Conservation (phyloP, 192 early-diverging fungal species). For the Coemansia sp. region DNA sequence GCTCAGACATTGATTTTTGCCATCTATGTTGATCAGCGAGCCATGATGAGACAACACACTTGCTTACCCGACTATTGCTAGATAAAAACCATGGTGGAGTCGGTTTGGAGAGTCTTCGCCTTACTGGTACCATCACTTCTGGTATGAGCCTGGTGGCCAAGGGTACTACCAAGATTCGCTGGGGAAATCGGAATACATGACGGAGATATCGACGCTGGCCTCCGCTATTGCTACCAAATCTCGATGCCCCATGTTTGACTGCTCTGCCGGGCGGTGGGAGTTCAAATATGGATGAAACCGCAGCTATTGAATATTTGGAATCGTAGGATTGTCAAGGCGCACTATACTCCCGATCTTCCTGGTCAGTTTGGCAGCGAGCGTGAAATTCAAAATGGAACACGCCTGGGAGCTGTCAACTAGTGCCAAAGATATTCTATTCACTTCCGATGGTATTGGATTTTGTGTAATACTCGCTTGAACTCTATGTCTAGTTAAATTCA, state of each 20-base stretch:
- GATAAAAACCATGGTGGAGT: slow-evolving; percentile 54
- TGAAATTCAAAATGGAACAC: slow-evolving; percentile 57
- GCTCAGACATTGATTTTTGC: slow-evolving; percentile 64
- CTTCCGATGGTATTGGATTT: slow-evolving; percentile 42
- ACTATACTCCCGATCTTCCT: slow-evolving; percentile 36
- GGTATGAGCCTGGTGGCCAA: slow-evolving; percentile 79
- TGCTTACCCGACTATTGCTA: slow-evolving; percentile 66
- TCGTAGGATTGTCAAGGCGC: slow-evolving; percentile 35
- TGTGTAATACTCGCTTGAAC: too few species aligned
- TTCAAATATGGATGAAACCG: slow-evolving; percentile 11
- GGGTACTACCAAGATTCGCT: slow-evolving; percentile 84
- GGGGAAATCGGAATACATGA: slow-evolving; percentile 76
- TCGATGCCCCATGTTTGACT: slow-evolving; percentile 76
- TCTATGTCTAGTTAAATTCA: too few species aligned
- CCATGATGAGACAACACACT: slow-evolving; percentile 53
- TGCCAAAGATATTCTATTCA: slow-evolving; percentile 59
- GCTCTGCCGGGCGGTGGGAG: slow-evolving; percentile 48
- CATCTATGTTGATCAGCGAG: slow-evolving; percentile 83
- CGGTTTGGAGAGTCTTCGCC: slow-evolving; percentile 71
- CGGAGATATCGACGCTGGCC: slow-evolving; percentile 91
- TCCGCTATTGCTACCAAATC: slow-evolving; percentile 80
- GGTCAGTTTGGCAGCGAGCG: slow-evolving; percentile 35
- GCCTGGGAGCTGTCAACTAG: slow-evolving; percentile 61
- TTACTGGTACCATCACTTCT: slow-evolving; percentile 75
- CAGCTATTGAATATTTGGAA: slow-evolving; percentile 46